Percentiles rank a stretch among this genome's conserved stretches.
Evolutionary conservation across 176 grass and related monocot genomes (phyloP).

Genomic region (Pontederia crassipes): DNA sequence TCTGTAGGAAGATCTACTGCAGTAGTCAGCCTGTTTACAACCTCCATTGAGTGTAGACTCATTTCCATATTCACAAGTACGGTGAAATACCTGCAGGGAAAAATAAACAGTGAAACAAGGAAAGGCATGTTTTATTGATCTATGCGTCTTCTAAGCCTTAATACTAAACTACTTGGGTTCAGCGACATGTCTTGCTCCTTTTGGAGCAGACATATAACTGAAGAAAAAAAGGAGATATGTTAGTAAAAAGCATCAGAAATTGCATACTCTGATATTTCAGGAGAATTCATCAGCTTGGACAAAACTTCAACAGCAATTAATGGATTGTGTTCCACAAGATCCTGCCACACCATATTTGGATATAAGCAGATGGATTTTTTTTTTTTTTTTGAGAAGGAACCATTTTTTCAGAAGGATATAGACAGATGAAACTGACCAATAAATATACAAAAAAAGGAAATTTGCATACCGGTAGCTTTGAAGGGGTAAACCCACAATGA

Average conservation of each 20-base stretch:
- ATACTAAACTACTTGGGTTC: not conserved
- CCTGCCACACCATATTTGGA: conserved; percentile 30
- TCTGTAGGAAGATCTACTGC: conserved; percentile 69
- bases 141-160: not conserved
- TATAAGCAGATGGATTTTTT: too few relatives aligned
- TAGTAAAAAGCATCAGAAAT: conserved; percentile 2
- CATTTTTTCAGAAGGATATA: not conserved
- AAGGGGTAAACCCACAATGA: conserved; percentile 70
- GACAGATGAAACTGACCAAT: conserved; percentile 4
- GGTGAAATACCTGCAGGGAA: conserved; percentile 60
- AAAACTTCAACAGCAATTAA: conserved; percentile 74
- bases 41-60: conserved; percentile 99
- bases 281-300: conserved; percentile 73
- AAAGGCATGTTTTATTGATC: conserved; percentile 9
- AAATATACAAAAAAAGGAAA: conserved; percentile 5
- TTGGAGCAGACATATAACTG: too few relatives aligned
- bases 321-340: conserved; percentile 94
- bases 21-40: conserved; percentile 92
- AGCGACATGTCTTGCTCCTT: too few relatives aligned
- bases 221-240: not conserved
- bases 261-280: conserved; percentile 69
- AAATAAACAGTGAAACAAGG: conserved; percentile 17
- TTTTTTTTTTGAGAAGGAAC: too few relatives aligned
- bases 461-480: conserved; percentile 64
- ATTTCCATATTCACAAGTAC: conserved; percentile 92